Percentiles rank a stretch among this genome's conserved stretches.
Evolutionary conservation across 441 rosid genomes (phyloP).

Genomic region (Pelargonium cotyledonis): DNA sequence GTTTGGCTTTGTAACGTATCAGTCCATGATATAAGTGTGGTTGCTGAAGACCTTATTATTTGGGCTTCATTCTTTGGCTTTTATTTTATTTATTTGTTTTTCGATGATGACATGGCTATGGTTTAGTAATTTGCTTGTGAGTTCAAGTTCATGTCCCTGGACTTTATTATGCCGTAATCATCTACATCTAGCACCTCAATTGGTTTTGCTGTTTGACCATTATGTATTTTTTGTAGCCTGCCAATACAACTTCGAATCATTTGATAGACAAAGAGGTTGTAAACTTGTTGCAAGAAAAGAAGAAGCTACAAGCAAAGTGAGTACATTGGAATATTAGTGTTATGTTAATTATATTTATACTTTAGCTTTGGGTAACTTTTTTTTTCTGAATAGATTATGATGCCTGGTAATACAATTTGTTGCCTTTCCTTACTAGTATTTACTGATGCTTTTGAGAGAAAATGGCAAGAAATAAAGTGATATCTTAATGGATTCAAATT

Average conservation of each 20-base stretch:
- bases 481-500: background rate
- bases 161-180: background rate
- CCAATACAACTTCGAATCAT: constrained; percentile 22
- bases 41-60: too few relatives aligned
- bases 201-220: constrained; percentile 6
- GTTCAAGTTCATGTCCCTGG: background rate
- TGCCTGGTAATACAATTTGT: background rate
- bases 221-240: constrained; percentile 27
- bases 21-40: too few relatives aligned
- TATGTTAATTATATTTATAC: background rate
- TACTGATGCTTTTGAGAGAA: too few relatives aligned
- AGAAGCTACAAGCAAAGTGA: constrained; percentile 64
- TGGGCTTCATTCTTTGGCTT: too few relatives aligned
- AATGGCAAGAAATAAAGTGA: too few relatives aligned
- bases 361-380: background rate
- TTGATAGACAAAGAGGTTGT: constrained; percentile 34
- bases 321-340: constrained; percentile 21
- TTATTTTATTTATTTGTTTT: too few relatives aligned
- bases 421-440: too few relatives aligned
- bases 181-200: background rate
- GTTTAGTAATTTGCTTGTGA: too few relatives aligned
- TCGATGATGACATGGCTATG: too few relatives aligned
- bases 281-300: constrained; percentile 58
- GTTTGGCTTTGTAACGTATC: too few relatives aligned
- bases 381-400: background rate